Conservation (phyloP, 2,329 filamentous ascomycete genomes). For the Botrytis cinerea region DNA sequence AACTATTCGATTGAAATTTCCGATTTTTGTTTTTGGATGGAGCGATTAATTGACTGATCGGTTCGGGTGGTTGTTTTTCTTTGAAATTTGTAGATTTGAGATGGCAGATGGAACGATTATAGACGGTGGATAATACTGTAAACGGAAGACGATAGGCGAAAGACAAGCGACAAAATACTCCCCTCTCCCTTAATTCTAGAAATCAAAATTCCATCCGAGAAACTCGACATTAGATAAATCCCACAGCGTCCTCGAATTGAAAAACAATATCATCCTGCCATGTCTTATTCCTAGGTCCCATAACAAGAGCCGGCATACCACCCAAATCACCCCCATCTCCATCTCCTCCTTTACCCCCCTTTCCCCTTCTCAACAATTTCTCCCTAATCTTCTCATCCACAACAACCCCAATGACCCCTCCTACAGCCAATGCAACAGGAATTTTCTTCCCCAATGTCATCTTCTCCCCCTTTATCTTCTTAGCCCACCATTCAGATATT, state of each 20-base stretch:
- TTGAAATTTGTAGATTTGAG: neutral
- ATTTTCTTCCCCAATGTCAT: constrained; percentile 80
- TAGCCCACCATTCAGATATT: neutral
- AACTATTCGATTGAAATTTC: constrained; percentile 14
- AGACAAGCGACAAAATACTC: neutral
- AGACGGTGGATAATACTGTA: neutral
- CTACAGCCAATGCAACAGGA: constrained; percentile 89
- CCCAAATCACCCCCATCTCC: constrained; percentile 29
- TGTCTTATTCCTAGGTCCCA: constrained; percentile 74
- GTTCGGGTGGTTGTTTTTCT: neutral
- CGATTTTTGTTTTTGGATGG: neutral
- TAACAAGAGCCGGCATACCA: constrained; percentile 50
- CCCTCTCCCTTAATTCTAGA: neutral
- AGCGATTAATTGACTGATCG: neutral
- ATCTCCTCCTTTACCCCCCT: constrained; percentile 19
- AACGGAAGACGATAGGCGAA: neutral
- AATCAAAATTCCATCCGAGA: neutral
- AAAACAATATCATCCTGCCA: constrained; percentile 42
- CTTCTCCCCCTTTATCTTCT: neutral
- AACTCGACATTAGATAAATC: neutral
- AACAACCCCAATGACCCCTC: constrained; percentile 68
- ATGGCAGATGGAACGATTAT: neutral
- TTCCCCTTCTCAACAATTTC: neutral
- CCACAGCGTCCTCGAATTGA: neutral
- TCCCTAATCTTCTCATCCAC: constrained; percentile 47